Conservation (phyloP, 495 filamentous ascomycete genomes). For the Penicillium ucsense region DNA sequence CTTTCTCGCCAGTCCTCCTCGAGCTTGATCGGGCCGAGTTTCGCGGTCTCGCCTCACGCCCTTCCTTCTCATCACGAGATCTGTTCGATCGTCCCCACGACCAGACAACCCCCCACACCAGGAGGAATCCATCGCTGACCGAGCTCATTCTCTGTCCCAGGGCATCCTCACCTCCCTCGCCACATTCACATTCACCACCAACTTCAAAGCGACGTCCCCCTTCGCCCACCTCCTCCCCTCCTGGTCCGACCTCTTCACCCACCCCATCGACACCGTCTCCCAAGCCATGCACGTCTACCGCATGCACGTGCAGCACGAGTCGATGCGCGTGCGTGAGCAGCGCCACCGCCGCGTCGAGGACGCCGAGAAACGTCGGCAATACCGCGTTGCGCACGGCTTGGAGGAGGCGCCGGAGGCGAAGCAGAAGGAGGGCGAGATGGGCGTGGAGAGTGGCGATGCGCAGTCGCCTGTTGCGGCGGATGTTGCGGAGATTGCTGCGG, state of each 20-base stretch:
- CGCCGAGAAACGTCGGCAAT: constrained; percentile 66
- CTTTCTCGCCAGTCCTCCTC: no score
- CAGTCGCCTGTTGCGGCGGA: constrained; percentile 11
- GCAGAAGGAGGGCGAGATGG: constrained; percentile 13
- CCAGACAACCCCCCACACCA: no score
- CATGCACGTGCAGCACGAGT: constrained; percentile 56
- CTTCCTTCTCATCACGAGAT: no score
- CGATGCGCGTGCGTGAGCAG: constrained; percentile 53
- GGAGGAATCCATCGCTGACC: no score
- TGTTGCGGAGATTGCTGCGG: constrained; percentile 23
- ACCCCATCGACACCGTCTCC: constrained; percentile 52
- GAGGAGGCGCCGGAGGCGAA: constrained; percentile 34
- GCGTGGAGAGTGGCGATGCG: constrained; percentile 4
- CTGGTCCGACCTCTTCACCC: constrained; percentile 44
- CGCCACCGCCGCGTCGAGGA: constrained; percentile 62
- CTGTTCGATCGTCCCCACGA: no score
- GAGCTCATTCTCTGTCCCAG: constrained; percentile 22
- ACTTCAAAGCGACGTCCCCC: constrained; percentile 60
- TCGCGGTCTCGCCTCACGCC: no score
- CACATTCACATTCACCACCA: constrained; percentile 53
- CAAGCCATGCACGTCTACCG: constrained; percentile 55
- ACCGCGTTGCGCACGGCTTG: constrained; percentile 73
- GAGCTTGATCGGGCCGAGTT: no score
- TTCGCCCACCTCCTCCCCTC: constrained; percentile 65
- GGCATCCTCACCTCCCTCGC: constrained; percentile 59